phyloP scores from a whole-genome alignment of 306 rosid species.

The Bauhinia variegata region DNA sequence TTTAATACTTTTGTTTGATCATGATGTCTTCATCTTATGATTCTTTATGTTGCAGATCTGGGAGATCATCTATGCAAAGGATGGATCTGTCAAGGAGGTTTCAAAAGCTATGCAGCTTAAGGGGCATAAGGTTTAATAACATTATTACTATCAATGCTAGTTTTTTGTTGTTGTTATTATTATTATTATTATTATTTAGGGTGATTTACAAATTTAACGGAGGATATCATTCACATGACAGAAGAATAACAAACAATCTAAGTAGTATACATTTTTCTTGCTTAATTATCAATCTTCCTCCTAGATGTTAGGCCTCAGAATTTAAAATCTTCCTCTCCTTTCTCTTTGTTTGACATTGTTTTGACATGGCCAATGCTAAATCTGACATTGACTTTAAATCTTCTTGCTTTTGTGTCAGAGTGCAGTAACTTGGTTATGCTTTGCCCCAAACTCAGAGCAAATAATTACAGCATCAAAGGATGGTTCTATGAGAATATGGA shows the following conservation, averaged over 20 bases:
- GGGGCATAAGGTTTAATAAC: constrained; percentile 86
- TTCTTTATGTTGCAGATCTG: constrained; percentile 64
- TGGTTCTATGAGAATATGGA: constrained; percentile 91
- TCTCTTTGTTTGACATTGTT: constrained; percentile 4
- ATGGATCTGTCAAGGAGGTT: constrained; percentile 95
- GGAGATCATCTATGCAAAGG: constrained; percentile 92
- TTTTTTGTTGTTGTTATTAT: background rate
- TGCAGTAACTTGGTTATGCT: constrained; percentile 99
- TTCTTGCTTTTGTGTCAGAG: constrained; percentile 74
- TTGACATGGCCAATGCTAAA: constrained; percentile 14
- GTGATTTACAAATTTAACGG: constrained; percentile 20
- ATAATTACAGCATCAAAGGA: constrained; percentile 97
- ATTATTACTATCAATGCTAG: too few species aligned
- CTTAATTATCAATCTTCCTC: constrained; percentile 3
- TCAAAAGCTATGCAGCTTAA: constrained; percentile 92
- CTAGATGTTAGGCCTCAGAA: background rate
- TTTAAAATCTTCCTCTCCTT: background rate
- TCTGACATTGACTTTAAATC: too few species aligned
- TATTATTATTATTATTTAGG: constrained; percentile 3
- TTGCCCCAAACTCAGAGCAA: constrained; percentile 79
- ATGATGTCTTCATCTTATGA: constrained; percentile 22
- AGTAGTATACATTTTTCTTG: too few species aligned
- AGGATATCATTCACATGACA: background rate
- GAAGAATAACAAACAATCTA: too few species aligned
- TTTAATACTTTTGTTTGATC: background rate